Base-by-base conservation (phyloP, 352 stramenopile genomes). In the Chrysophaeum taylorii region DNA sequence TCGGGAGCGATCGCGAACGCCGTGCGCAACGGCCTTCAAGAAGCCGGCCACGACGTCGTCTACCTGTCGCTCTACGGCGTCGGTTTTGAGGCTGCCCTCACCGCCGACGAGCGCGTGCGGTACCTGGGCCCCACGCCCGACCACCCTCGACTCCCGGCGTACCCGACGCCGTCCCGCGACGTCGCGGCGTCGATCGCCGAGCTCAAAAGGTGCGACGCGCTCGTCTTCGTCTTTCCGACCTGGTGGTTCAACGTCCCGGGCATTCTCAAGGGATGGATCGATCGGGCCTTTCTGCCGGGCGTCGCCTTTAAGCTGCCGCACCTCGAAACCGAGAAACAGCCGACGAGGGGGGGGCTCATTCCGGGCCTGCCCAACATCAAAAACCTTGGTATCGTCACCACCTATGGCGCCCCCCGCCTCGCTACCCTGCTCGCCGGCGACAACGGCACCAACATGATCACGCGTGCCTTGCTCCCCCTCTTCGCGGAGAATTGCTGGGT, bases 181-280 rank as follows among this genome's bases (percentile, higher is more conserved):
- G 57, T 69, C 33, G 33, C 36, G 16, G 16, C 15, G 15, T 12
- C 18, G n/a, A 29, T 79, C 4, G 62, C 68, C 15, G 50, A 54
- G 2, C 63, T 79, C 1, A 16, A 73, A 57, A 70, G 74, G 52
- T 73, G 68, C 68, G 75, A 80, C 48, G 71, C 75, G 1, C 62
- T 80, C 18, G 53, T 80, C 38, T 68, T 80, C 61, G 75, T 80
- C 23, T 80, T 78, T 68, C 75, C 75, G 12, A 80, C 75, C n/a
- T 80, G 75, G 75, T 80, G 75, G 75, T 77, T 78, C 62, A 74
- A 78, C 71, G 69, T 70, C 2, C 75, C 75, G 15, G 75, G 63
- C n/a, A 64, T 62, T 0, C 41, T 80, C 36, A 80, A 80, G 48
- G 75, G 75, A 39, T 80, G 75, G 50, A 54, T 80, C 7, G 75